Evolutionary conservation across 352 stramenopile genomes (phyloP), one percentile per base, ranked within the genome.

Genomic region (Globisporangium recalcitrans): DNA sequence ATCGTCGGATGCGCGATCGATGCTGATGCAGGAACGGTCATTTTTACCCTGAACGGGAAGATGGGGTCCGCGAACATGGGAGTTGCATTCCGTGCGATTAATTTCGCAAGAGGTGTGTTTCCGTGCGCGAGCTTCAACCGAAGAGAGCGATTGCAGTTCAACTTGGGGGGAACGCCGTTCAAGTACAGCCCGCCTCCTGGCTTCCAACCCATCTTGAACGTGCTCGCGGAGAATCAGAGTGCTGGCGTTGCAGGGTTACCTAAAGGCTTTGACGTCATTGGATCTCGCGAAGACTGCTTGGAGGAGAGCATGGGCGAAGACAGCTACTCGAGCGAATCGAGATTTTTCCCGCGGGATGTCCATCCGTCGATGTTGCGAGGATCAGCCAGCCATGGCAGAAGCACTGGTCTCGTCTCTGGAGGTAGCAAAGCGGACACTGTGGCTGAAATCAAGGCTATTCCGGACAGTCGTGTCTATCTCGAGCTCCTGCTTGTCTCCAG

Each of bases 21-120:
- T 60, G 77, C 86, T 29, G 89, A 97, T 64, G 78, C 82, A 44
- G 85, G 88, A 9, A 89, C 83, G 14, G 88, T 97, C 61, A 87
- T 95, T 52, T 98, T 98, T 64, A 93, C 82, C 32, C 73, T 97
- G 13, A 98, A 98, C 66, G 93, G 93, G 8, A 87, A 96, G 58
- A 91, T 93, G 82, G 73, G 77, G 56, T 91, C 82, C 10, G 74
- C 76, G 16, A 93, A 93, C 62, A 95, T 96, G 87, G 87, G 85
- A 10, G 72, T 93, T 16, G 87, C 87, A 29, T 96, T 96, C 61
- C 78, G 84, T 22, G 79, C 82, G 7, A 73, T 96, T 54, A 67
- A 96, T 46, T 94, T 96, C 70, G 79, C 82, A 0, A 74, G 86
- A 14, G 87, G 87, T 13, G 61, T 97, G 38, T 97, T 90, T 52